Conservation (phyloP, 192 early-diverging fungal species). For the Helicostylum pulchrum region DNA sequence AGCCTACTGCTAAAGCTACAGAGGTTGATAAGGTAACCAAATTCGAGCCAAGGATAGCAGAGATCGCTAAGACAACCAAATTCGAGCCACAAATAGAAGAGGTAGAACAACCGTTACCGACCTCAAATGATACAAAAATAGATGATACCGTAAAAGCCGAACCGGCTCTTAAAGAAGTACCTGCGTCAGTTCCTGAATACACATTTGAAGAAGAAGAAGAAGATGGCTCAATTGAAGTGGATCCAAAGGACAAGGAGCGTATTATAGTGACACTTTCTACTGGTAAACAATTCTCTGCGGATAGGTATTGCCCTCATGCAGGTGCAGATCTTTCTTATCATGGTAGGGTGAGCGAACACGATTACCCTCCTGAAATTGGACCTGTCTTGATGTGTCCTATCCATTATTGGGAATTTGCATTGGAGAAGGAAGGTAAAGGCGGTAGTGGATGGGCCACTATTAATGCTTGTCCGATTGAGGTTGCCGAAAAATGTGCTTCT, state of each 20-base stretch:
- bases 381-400: constrained; percentile 33
- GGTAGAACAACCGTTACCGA: neutral
- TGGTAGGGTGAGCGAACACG: constrained; percentile 24
- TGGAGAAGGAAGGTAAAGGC: constrained; percentile 26
- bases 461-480: constrained; percentile 29
- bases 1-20: too few species aligned
- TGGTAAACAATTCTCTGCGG: constrained; percentile 31
- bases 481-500: neutral
- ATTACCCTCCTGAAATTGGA: constrained; percentile 39
- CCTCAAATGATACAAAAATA: neutral
- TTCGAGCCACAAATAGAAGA: neutral
- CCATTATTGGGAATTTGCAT: constrained; percentile 40
- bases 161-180: neutral
- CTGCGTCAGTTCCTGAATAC: neutral
- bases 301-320: constrained; percentile 40
- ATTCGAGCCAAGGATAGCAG: neutral
- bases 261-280: constrained; percentile 33
- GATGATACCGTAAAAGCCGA: neutral
- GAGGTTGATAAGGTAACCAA: neutral
- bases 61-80: too few species aligned
- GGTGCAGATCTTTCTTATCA: constrained; percentile 31
- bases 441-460: constrained; percentile 24
- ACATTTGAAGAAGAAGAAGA: constrained; percentile 15
- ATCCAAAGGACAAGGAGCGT: constrained; percentile 28
- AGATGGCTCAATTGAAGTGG: constrained; percentile 23